phyloP scores from a whole-genome alignment of 1,139 yeast species.

The Protomyces gravidus region DNA sequence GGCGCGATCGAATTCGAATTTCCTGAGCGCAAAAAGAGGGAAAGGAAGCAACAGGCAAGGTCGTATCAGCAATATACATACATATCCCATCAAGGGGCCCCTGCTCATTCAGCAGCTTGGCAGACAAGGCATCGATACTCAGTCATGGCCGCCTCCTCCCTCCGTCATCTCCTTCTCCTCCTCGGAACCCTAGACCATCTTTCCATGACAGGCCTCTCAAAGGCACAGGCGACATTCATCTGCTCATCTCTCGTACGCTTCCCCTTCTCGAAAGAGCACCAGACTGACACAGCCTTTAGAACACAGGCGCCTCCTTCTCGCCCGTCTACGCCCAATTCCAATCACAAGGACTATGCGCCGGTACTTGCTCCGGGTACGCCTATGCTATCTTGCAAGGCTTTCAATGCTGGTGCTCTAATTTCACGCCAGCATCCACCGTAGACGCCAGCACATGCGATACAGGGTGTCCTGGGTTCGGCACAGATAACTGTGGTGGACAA shows the following conservation, averaged over 20 bases:
- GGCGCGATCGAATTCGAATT: too few species aligned
- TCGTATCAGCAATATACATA: too few species aligned
- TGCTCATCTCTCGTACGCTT: slow-evolving; percentile 8
- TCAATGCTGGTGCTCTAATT: slow-evolving; percentile 60
- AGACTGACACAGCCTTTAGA: background rate
- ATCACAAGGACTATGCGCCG: slow-evolving; percentile 56
- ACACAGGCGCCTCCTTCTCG: slow-evolving; percentile 30
- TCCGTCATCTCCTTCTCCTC: background rate
- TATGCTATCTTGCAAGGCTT: slow-evolving; percentile 53
- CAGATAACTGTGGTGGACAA: slow-evolving; percentile 48
- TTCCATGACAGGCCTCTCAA: background rate
- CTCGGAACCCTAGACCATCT: background rate
- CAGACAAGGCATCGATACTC: too few species aligned
- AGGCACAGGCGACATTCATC: slow-evolving; percentile 8
- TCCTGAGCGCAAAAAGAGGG: too few species aligned
- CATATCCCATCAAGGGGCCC: too few species aligned
- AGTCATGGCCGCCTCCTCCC: background rate
- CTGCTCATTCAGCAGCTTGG: too few species aligned
- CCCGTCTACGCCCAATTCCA: slow-evolving; percentile 39
- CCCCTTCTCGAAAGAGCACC: background rate
- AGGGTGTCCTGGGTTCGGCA: slow-evolving; percentile 49
- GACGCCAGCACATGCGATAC: slow-evolving; percentile 45
- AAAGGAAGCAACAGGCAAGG: too few species aligned
- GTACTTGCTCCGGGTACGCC: slow-evolving; percentile 51
- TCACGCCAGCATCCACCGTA: slow-evolving; percentile 46